Percentiles rank a stretch among this genome's conserved stretches.
phyloP scores from a whole-genome alignment of 306 rosid species.

The Rosa rugosa region DNA sequence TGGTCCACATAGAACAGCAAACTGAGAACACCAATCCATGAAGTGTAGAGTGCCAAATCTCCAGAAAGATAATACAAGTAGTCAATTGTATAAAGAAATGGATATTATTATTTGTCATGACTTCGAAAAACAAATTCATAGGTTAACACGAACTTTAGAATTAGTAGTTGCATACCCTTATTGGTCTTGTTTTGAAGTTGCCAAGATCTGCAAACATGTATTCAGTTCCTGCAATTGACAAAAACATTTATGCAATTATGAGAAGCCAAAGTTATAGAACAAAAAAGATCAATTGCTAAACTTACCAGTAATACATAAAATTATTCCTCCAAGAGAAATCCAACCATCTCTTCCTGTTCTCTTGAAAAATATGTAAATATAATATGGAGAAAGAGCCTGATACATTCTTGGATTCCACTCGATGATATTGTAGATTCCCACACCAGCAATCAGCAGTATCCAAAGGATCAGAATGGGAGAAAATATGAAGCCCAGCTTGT shows the following conservation, averaged over 20 bases:
- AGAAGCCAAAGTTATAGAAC: conserved; percentile 20
- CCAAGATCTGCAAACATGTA: conserved; percentile 87
- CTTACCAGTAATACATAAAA: conserved; percentile 74
- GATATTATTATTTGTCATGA: neutral
- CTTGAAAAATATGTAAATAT: conserved; percentile 63
- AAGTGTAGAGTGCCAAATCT: neutral
- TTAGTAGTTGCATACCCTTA: conserved; percentile 60
- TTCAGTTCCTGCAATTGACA: conserved; percentile 65
- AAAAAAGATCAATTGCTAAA: conserved; percentile 9
- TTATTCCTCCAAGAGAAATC: conserved; percentile 73
- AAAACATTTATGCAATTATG: conserved; percentile 24
- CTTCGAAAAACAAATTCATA: conserved; percentile 20
- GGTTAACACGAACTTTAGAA: conserved; percentile 24
- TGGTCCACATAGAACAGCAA: neutral
- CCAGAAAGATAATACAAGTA: neutral
- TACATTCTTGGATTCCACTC: conserved; percentile 76
- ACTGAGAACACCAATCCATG: neutral
- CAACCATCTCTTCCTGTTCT: conserved; percentile 77
- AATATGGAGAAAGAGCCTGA: conserved; percentile 81
- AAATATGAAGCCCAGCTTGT: conserved; percentile 70
- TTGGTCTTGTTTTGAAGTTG: conserved; percentile 54
- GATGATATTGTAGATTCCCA: conserved; percentile 75
- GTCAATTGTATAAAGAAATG: neutral
- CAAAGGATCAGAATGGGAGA: conserved; percentile 72
- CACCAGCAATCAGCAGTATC: conserved; percentile 55